Percentiles rank a stretch among this genome's conserved stretches.
These are phyloP conservation scores for Kluyveromyces lactis DNA, from an alignment of 805 yeast genomes.

Conservation along the genomic window DNA sequence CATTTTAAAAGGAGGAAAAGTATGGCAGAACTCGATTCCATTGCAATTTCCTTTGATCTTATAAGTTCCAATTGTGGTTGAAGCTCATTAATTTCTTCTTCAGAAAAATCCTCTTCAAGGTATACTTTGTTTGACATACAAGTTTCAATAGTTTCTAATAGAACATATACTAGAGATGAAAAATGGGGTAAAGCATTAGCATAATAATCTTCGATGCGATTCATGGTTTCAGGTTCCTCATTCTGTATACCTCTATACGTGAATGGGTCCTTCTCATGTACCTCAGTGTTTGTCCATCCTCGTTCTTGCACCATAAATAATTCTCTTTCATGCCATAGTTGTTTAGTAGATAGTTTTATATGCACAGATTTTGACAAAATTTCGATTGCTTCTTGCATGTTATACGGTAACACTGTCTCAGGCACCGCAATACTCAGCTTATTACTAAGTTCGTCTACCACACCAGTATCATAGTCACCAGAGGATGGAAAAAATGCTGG, in stretches of 20 bases:
- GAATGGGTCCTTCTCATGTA: conserved; percentile 21
- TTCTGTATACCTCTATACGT: conserved; percentile 21
- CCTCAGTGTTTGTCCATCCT: conserved; percentile 37
- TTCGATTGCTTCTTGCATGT: conserved; percentile 71
- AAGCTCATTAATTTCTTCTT: conserved; percentile 10
- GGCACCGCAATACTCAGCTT: conserved; percentile 6
- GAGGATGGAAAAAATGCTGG: conserved; percentile 58
- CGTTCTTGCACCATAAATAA: conserved; percentile 66
- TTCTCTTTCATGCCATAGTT: conserved; percentile 66
- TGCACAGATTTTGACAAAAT: conserved; percentile 54
- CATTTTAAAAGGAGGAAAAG: conserved; percentile 53
- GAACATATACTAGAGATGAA: conserved; percentile 54
- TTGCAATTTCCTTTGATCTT: conserved; percentile 52
- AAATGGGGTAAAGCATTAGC: conserved; percentile 42
- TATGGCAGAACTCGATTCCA: conserved; percentile 51
- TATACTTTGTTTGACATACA: conserved; percentile 30
- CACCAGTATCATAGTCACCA: conserved; percentile 21
- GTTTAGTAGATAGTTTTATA: conserved; percentile 59
- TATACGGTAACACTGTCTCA: conserved; percentile 45
- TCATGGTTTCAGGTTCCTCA: conserved; percentile 30
- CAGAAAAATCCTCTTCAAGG: conserved; percentile 10
- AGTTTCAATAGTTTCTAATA: conserved; percentile 55
- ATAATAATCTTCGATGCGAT: conserved; percentile 57
- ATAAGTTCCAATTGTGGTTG: conserved; percentile 40
- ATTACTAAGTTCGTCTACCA: conserved; percentile 20